phyloP scores from a whole-genome alignment of 1,139 yeast genomes.

The Candida glucosophila region DNA sequence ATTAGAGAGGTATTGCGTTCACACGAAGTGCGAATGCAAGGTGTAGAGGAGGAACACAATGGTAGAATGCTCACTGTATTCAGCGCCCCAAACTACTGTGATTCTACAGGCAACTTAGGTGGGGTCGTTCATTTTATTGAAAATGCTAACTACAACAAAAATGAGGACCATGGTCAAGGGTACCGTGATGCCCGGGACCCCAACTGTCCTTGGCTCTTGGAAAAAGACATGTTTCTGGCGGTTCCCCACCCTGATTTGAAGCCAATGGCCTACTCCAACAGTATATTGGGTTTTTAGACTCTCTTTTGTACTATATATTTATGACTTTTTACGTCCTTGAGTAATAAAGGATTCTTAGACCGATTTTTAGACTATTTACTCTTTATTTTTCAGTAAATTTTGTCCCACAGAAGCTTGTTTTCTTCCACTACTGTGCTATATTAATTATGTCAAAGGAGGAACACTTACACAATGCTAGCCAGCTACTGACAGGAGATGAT shows the following conservation, averaged over 20 bases:
- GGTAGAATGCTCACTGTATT: constrained; percentile 85
- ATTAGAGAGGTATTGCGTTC: constrained; percentile 81
- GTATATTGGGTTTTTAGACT: constrained; percentile 38
- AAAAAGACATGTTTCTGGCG: constrained; percentile 58
- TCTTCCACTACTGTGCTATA: too few relatives aligned
- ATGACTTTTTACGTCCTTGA: too few relatives aligned
- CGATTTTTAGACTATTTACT: too few relatives aligned
- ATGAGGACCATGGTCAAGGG: constrained; percentile 37
- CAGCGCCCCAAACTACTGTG: constrained; percentile 97
- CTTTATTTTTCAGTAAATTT: too few relatives aligned
- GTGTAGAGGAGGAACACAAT: constrained; percentile 81
- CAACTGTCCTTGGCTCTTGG: constrained; percentile 42
- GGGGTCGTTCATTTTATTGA: constrained; percentile 66
- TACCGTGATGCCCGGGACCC: constrained; percentile 39
- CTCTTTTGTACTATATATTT: constrained; percentile 1
- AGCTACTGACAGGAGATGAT: too few relatives aligned
- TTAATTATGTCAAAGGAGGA: constrained; percentile 1
- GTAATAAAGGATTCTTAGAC: too few relatives aligned
- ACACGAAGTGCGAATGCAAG: constrained; percentile 91
- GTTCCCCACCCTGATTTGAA: constrained; percentile 86
- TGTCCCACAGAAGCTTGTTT: too few relatives aligned
- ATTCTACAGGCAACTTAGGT: constrained; percentile 81
- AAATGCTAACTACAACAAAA: constrained; percentile 21
- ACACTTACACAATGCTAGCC: constrained; percentile 1
- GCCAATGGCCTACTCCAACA: constrained; percentile 94